These are phyloP conservation scores for Diutina catenulata DNA, from an alignment of 1,139 yeast genomes.

Conservation along the genomic window DNA sequence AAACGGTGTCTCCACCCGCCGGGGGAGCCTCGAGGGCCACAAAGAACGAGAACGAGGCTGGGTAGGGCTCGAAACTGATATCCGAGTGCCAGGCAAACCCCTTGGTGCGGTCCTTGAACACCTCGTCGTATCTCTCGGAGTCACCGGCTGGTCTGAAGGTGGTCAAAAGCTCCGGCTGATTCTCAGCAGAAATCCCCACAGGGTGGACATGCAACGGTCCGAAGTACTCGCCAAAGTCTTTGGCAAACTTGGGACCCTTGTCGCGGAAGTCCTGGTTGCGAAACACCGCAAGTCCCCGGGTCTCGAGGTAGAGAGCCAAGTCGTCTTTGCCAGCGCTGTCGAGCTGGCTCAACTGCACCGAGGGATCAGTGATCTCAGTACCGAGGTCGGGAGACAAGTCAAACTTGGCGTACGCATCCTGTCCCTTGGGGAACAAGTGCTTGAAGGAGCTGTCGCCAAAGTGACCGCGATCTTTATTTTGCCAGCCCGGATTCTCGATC, in stretches of 20 bases:
- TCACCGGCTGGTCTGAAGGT: neutral
- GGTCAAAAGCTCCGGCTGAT: neutral
- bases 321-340: slow-evolving; percentile 1
- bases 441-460: neutral
- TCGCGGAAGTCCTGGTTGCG: slow-evolving; percentile 1
- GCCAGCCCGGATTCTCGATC: slow-evolving; percentile 10
- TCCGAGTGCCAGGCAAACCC: slow-evolving; percentile 2
- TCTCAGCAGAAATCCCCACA: neutral
- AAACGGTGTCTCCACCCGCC: slow-evolving; percentile 4
- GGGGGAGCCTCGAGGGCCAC: slow-evolving; percentile 4
- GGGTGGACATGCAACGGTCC: slow-evolving; percentile 2
- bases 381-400: slow-evolving; percentile 3
- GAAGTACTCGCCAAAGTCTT: slow-evolving; percentile 3
- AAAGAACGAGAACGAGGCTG: neutral
- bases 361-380: neutral
- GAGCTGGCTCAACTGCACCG: slow-evolving; percentile 1
- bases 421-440: slow-evolving; percentile 1
- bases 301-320: neutral
- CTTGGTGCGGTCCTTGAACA: neutral
- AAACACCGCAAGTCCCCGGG: slow-evolving; percentile 1
- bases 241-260: neutral
- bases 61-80: neutral
- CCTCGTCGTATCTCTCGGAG: neutral
- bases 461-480: neutral
- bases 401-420: neutral